phyloP scores from a whole-genome alignment of 345 rosid genomes.

The Acer campestre region DNA sequence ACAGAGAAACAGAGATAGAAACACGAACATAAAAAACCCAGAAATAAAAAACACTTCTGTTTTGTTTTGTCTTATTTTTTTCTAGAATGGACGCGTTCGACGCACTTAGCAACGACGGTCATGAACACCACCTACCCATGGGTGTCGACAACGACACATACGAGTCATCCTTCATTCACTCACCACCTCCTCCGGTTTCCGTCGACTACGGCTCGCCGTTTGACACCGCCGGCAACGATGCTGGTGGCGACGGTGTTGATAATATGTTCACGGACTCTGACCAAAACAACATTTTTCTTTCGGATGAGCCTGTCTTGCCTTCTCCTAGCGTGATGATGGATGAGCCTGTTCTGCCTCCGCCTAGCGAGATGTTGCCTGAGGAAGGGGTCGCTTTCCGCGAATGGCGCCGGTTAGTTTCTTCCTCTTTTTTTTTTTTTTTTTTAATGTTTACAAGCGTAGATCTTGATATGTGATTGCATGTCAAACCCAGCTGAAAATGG shows the following conservation, averaged over 20 bases:
- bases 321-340: slow-evolving; percentile 60
- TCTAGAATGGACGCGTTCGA: slow-evolving; percentile 16
- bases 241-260: slow-evolving; percentile 19
- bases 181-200: slow-evolving; percentile 20
- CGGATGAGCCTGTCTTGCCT: slow-evolving; percentile 25
- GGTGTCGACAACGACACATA: slow-evolving; percentile 31
- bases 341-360: slow-evolving; percentile 61
- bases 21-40: neutral
- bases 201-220: slow-evolving; percentile 43
- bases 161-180: slow-evolving; percentile 31
- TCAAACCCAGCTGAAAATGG: neutral
- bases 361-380: slow-evolving; percentile 61
- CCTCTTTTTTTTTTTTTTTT: too few relatives aligned
- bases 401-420: slow-evolving; percentile 71
- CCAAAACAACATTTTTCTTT: slow-evolving; percentile 37
- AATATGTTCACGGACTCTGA: neutral
- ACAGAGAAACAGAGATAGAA: neutral
- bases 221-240: slow-evolving; percentile 34
- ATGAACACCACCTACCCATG: neutral
- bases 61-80: too few relatives aligned
- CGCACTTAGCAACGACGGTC: slow-evolving; percentile 27
- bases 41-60: neutral
- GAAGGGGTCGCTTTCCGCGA: slow-evolving; percentile 70
- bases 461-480: neutral
- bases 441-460: neutral